Conservation (phyloP, 2,329 filamentous ascomycete genomes). For the Cercospora janseana region DNA sequence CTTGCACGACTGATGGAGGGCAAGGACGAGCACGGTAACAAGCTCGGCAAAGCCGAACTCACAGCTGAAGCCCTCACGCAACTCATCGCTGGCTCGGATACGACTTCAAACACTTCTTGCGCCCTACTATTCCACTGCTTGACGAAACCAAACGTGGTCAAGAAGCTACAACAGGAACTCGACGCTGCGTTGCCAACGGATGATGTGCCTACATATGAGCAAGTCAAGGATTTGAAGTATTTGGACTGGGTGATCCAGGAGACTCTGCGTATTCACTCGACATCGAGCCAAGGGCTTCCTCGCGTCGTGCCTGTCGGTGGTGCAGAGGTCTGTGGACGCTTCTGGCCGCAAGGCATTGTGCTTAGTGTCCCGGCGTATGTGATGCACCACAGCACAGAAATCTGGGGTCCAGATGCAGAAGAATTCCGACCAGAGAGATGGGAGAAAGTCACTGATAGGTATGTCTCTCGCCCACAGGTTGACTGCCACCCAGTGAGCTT, state of each 20-base stretch:
- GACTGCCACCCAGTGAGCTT: not conserved
- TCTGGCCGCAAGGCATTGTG: conserved; percentile 58
- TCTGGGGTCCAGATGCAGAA: conserved; percentile 44
- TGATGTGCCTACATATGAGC: conserved; percentile 67
- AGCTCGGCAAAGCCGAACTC: conserved; percentile 73
- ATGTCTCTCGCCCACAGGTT: too few relatives aligned
- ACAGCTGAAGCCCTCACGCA: conserved; percentile 88
- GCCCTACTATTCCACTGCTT: conserved; percentile 76
- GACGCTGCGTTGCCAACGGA: conserved; percentile 64
- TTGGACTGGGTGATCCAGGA: conserved; percentile 75
- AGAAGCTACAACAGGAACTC: conserved; percentile 72
- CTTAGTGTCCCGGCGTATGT: conserved; percentile 44
- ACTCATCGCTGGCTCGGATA: conserved; percentile 76
- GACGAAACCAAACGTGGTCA: conserved; percentile 66
- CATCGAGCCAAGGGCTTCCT: conserved; percentile 80
- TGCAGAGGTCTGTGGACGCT: conserved; percentile 62
- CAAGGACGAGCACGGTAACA: conserved; percentile 73
- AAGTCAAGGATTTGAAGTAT: conserved; percentile 73
- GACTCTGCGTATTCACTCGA: conserved; percentile 81
- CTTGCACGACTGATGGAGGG: conserved; percentile 83
- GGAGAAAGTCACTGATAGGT: conserved; percentile 41
- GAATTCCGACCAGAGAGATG: conserved; percentile 43
- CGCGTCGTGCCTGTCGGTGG: conserved; percentile 68
- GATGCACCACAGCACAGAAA: conserved; percentile 42
- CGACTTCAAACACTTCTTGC: conserved; percentile 76